Evolutionary conservation across 208 protist species (phyloP).

Genomic region (Trypanosoma theileri): DNA sequence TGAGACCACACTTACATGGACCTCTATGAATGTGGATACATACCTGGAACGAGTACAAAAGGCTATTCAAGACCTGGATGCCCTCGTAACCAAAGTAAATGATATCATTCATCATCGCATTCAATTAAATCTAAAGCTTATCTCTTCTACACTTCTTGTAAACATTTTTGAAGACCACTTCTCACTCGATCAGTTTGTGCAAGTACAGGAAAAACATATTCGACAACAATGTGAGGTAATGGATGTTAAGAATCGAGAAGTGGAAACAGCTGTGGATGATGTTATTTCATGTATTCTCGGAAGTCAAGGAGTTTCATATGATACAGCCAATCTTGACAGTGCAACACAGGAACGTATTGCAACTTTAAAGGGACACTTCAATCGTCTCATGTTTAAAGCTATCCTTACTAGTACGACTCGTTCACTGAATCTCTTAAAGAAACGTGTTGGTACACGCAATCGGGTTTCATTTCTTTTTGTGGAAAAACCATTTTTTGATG

Average conservation of each 20-base stretch:
- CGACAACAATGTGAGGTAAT: conserved; percentile 91
- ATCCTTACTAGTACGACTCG: conserved; percentile 90
- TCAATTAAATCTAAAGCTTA: conserved; percentile 89
- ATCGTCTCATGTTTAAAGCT: conserved; percentile 91
- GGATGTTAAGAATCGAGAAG: conserved; percentile 93
- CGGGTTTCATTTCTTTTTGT: conserved; percentile 91
- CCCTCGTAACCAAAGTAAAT: conserved; percentile 85
- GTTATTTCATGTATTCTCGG: conserved; percentile 76
- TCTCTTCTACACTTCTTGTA: conserved; percentile 81
- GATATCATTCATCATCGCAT: conserved; percentile 93
- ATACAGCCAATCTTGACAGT: conserved; percentile 36
- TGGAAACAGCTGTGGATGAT: conserved; percentile 91
- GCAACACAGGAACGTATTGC: conserved; percentile 77
- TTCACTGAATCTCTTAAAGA: conserved; percentile 92
- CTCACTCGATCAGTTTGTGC: conserved; percentile 90
- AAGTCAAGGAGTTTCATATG: conserved; percentile 51
- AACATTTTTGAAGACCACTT: conserved; percentile 72
- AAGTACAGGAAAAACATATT: conserved; percentile 86
- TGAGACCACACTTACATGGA: conserved; percentile 94
- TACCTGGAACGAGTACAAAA: conserved; percentile 90
- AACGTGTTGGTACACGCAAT: conserved; percentile 89
- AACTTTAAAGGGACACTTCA: conserved; percentile 88
- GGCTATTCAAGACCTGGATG: conserved; percentile 68
- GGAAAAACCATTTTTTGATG: conserved; percentile 95
- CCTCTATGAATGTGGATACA: conserved; percentile 95